Conservation (phyloP, 2,329 filamentous ascomycete genomes). For the Diplodia scrobiculata region DNA sequence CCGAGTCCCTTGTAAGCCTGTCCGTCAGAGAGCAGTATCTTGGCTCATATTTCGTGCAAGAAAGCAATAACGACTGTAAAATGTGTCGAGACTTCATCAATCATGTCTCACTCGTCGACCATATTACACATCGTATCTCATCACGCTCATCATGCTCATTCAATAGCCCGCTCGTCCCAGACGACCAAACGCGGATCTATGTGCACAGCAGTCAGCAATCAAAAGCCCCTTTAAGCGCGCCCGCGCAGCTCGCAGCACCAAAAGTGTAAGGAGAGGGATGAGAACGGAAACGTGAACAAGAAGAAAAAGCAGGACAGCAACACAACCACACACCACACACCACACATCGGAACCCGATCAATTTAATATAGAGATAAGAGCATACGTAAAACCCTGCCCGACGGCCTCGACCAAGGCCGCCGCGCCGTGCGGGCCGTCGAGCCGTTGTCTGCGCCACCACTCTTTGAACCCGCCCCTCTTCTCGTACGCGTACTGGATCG, state of each 20-base stretch:
- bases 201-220: not conserved
- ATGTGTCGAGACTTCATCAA: not conserved
- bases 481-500: not conserved
- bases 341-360: not conserved
- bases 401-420: not conserved
- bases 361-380: not conserved
- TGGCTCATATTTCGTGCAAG: too few relatives aligned
- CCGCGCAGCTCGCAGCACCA: not conserved
- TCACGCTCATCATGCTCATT: not conserved
- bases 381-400: not conserved
- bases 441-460: conserved; percentile 5
- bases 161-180: not conserved
- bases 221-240: not conserved
- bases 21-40: not conserved
- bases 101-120: not conserved
- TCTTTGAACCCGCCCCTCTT: not conserved
- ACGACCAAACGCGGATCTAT: not conserved
- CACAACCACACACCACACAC: not conserved
- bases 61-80: not conserved
- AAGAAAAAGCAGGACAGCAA: not conserved
- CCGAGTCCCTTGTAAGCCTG: not conserved
- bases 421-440: conserved; percentile 3
- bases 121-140: not conserved
- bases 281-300: not conserved
- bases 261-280: not conserved